Evolutionary conservation across 2,329 filamentous ascomycete genomes (phyloP).

Genomic region (Aspergillus ibericus): DNA sequence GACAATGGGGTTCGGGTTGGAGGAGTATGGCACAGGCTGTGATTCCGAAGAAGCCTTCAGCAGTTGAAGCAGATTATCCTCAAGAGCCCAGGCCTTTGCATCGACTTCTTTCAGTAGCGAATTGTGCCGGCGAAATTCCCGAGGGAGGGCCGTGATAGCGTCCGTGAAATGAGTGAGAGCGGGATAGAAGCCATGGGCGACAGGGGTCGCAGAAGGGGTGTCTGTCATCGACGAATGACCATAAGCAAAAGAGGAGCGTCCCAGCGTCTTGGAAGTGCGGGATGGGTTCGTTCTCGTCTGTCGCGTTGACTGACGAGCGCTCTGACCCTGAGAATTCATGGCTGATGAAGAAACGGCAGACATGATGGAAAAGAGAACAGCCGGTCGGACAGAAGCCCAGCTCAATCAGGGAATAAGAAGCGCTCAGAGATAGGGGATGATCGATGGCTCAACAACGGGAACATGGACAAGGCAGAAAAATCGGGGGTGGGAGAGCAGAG

Average conservation of each 20-base stretch:
- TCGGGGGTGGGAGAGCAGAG: slow-evolving; percentile 10
- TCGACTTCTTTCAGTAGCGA: slow-evolving; percentile 96
- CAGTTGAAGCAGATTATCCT: slow-evolving; percentile 76
- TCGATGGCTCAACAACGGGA: slow-evolving; percentile 1
- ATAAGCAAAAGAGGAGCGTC: slow-evolving; percentile 42
- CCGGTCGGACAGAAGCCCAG: not conserved
- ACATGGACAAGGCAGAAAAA: slow-evolving; percentile 10
- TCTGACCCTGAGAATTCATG: slow-evolving; percentile 29
- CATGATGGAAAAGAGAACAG: slow-evolving; percentile 7
- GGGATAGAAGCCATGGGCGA: slow-evolving; percentile 59
- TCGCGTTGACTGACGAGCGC: slow-evolving; percentile 40
- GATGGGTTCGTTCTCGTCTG: slow-evolving; percentile 52
- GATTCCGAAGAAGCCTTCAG: slow-evolving; percentile 51
- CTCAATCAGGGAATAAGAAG: slow-evolving; percentile 13
- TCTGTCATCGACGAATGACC: slow-evolving; percentile 33
- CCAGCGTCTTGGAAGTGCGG: slow-evolving; percentile 48
- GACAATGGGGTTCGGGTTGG: slow-evolving; percentile 38
- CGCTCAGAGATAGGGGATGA: not conserved
- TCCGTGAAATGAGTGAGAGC: slow-evolving; percentile 79
- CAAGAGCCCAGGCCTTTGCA: slow-evolving; percentile 88
- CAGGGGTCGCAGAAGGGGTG: slow-evolving; percentile 29
- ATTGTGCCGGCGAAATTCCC: slow-evolving; percentile 93
- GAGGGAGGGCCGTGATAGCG: slow-evolving; percentile 85
- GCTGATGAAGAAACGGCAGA: slow-evolving; percentile 29
- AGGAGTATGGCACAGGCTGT: slow-evolving; percentile 33